A percentile compares a stretch with the other conserved stretches of the same genome.
Conservation (phyloP, 169 alveolate genomes). For the Amoebophrya sp. region DNA sequence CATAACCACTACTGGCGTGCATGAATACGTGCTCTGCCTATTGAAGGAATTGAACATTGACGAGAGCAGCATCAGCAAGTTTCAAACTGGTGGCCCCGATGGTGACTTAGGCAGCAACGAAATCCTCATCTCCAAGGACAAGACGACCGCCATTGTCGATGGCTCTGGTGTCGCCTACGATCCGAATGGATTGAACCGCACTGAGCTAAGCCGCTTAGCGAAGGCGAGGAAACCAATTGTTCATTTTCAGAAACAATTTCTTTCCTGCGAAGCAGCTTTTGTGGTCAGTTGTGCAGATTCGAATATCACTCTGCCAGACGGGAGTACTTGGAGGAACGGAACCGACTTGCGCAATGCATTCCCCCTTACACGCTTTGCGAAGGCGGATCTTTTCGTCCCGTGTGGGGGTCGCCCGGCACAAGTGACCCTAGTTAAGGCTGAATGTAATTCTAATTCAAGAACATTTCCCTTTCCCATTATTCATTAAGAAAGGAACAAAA, state of each 20-base stretch:
- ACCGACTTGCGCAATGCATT: conserved; percentile 63
- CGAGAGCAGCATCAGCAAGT: conserved; percentile 63
- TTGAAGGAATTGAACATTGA: conserved; percentile 54
- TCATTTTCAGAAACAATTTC: conserved; percentile 26
- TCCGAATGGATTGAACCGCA: conserved; percentile 64
- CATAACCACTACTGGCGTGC: conserved; percentile 67
- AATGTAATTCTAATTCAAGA: too few relatives aligned
- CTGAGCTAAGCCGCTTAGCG: conserved; percentile 63
- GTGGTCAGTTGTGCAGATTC: conserved; percentile 35
- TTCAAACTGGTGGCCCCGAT: conserved; percentile 79
- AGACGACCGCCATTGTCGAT: conserved; percentile 68
- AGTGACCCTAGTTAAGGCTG: too few relatives aligned
- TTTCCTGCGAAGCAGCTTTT: not conserved
- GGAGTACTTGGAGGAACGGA: conserved; percentile 60
- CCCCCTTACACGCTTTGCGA: conserved; percentile 54
- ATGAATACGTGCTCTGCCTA: conserved; percentile 46
- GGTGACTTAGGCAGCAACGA: conserved; percentile 80
- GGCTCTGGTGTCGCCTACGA: conserved; percentile 75
- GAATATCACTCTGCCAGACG: conserved; percentile 60
- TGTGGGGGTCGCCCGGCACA: conserved; percentile 81
- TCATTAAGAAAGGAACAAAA: too few relatives aligned
- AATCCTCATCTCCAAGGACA: conserved; percentile 62
- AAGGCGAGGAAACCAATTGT: conserved; percentile 42
- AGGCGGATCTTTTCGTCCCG: conserved; percentile 70
- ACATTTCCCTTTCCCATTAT: too few relatives aligned